Base-by-base conservation (phyloP, 2,329 filamentous ascomycete genomes). In the Monilinia fructigena region DNA sequence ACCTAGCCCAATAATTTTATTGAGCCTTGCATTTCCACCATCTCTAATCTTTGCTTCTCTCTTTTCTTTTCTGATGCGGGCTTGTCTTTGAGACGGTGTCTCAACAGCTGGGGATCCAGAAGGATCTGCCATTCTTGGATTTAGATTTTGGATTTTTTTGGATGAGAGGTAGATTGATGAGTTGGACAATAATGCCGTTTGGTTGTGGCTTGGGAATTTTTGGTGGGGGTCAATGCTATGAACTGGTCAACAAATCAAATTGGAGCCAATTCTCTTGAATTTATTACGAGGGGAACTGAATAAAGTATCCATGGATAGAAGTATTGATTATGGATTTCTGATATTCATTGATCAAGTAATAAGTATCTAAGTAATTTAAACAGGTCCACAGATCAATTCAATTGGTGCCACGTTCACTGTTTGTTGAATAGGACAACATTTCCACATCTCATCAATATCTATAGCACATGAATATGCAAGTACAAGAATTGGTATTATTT, bases 31-130 rank as follows among this genome's bases (percentile, higher is more conserved):
- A 23, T 86, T 85, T 66, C 89, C 91, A 68, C 89, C 87, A 60
- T 88, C 86, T 73, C 84, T 86, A 78, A 93, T 87, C 81, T 93
- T 94, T 67, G 90, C 90, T 76, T 92, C 89, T 59, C 91, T 85
- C 50, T 90, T 86, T 77, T 93, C 90, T 77, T 92, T 91, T 72
- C 91, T 89, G 67, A 92, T 82, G 56, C 90, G 87, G 48, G 89
- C 88, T 78, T 92, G 88, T n/a, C 42, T 65, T 50, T 65, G 63
- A 26, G 63, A 31, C 14, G 63, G 16, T 14, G 63, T 65, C 35
- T 65, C 63, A 16, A 14, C 31, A n/a, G 28, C 31, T 52, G 54
- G 10, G 26, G 31, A 7, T 28, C 53, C 59, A 26, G 63, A 28
- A 40, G 53, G 16, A 42, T 65, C 63, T 23, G 63, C 54, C 63